Evolutionary conservation across 306 rosid genomes (phyloP).

Genomic region (Rosa multiflora): DNA sequence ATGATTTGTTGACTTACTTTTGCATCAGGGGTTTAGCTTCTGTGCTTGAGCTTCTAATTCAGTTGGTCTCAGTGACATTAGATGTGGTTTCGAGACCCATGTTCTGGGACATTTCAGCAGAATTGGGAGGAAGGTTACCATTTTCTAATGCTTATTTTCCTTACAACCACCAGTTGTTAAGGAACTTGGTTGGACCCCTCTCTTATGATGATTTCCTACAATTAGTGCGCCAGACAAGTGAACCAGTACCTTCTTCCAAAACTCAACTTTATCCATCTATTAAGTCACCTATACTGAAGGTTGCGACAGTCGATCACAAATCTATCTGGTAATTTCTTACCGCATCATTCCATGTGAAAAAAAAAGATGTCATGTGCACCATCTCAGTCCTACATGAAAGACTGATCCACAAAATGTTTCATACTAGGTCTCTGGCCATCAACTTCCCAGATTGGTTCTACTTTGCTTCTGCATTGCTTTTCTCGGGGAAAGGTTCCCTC

Average conservation of each 20-base stretch:
- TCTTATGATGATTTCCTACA: conserved; percentile 21
- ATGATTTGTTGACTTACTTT: neutral
- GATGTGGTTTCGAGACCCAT: conserved; percentile 36
- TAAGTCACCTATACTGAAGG: conserved; percentile 18
- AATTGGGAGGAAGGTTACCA: conserved; percentile 37
- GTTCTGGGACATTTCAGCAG: conserved; percentile 33
- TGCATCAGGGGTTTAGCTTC: conserved; percentile 38
- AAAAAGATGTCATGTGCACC: conserved; percentile 13
- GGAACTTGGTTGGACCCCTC: conserved; percentile 39
- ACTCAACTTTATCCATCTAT: conserved; percentile 6
- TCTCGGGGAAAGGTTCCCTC: conserved; percentile 18
- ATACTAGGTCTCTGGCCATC: conserved; percentile 42
- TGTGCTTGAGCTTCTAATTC: conserved; percentile 32
- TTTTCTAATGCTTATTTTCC: conserved; percentile 43
- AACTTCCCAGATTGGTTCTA: conserved; percentile 43
- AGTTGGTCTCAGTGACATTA: conserved; percentile 21
- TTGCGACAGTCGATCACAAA: conserved; percentile 28
- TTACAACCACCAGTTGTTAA: conserved; percentile 22
- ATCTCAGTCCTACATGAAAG: conserved; percentile 5
- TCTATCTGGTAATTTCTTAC: conserved; percentile 41
- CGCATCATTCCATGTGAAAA: conserved; percentile 16
- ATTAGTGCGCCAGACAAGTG: conserved; percentile 6
- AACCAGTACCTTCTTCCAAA: conserved; percentile 3
- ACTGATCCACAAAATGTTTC: conserved; percentile 20
- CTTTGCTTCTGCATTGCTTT: conserved; percentile 41